Evolutionary conservation across 202 grass and related monocot species (phyloP), one percentile per base, ranked within the genome.

Genomic region (Brachypodium distachyon): DNA sequence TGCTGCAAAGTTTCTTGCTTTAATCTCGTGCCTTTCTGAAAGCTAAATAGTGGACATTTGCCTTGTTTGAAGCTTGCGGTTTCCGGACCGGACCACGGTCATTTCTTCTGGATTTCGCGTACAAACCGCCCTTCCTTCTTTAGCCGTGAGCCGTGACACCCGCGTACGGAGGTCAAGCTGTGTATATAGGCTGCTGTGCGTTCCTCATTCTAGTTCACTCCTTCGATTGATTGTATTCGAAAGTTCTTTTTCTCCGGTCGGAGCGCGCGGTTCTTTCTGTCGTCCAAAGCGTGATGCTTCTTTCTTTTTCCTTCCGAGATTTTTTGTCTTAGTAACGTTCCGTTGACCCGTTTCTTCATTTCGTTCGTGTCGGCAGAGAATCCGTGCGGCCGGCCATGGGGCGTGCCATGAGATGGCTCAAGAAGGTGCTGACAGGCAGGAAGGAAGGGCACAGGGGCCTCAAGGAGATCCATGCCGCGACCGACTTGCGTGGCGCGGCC

Each of bases 381-480:
- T 22, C 14, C 6, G 13, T n/a, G 61, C 21, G 13, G 13, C 13
- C 25, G 78, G 17, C 13, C 49, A 85, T 96, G 93, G 87, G 82
- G 50, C 77, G 83, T 60, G 56, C 86, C 47, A 73, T 86, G 48
- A 76, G 87, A 61, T 96, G 93, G 93, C 12, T 96, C 31, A 92
- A 76, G 79, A 89, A 74, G 65, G 68, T 96, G n/a, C 62, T 96
- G 21, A 67, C 85, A 1, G 85, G 89, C 7, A 78, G 87, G 57
- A 90, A 78, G 75, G 87, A 82, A 14, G 69, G 61, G 12, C 71
- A 55, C 23, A 81, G 40, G 41, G 82, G 41, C 22, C 67, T 47
- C 39, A 57, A 58, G 67, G 56, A 50, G 51, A 85, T 48, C 74
- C 40, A 77, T 26, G 62, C 40, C 53, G 69, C 34, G 0, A 5